Conservation (phyloP, 2,329 filamentous ascomycete species). For the Trichoderma simmonsii region DNA sequence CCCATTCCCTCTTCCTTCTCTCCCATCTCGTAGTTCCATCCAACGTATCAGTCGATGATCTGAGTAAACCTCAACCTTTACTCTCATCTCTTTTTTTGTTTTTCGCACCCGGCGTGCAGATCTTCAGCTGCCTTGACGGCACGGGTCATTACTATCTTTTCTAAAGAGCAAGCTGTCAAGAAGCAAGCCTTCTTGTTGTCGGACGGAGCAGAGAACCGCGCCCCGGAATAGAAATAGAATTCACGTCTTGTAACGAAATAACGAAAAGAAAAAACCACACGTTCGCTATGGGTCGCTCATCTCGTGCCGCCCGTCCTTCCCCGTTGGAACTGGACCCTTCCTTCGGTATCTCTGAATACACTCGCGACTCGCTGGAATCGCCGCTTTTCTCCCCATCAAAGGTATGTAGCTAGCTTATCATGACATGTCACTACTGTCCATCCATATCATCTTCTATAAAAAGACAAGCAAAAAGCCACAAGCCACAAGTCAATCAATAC, state of each 20-base stretch:
- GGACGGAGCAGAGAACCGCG: not conserved
- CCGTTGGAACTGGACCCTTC: constrained; percentile 10
- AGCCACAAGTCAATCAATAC: not conserved
- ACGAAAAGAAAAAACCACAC: not conserved
- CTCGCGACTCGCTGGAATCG: constrained; percentile 5
- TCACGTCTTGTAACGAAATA: not conserved
- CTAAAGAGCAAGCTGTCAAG: not conserved
- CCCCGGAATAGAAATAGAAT: not conserved
- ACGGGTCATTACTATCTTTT: constrained; percentile 12
- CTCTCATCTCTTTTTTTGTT: not conserved
- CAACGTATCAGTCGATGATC: constrained; percentile 1
- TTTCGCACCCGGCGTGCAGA: constrained; percentile 20
- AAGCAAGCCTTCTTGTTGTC: constrained; percentile 12
- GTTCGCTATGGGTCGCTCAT: constrained; percentile 13
- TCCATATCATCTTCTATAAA: not conserved
- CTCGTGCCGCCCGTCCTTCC: constrained; percentile 8
- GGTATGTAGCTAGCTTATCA: not conserved
- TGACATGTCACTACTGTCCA: not conserved
- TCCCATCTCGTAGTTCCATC: not conserved
- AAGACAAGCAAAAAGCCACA: not conserved
- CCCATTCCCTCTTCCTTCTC: not conserved
- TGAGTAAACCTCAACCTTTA: not conserved
- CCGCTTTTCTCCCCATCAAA: constrained; percentile 10
- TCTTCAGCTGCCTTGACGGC: constrained; percentile 19
- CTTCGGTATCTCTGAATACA: not conserved